Evolutionary conservation across 2,329 filamentous ascomycete genomes (phyloP), one percentile per base, ranked within the genome.

Genomic region (Zymoseptoria tritici): DNA sequence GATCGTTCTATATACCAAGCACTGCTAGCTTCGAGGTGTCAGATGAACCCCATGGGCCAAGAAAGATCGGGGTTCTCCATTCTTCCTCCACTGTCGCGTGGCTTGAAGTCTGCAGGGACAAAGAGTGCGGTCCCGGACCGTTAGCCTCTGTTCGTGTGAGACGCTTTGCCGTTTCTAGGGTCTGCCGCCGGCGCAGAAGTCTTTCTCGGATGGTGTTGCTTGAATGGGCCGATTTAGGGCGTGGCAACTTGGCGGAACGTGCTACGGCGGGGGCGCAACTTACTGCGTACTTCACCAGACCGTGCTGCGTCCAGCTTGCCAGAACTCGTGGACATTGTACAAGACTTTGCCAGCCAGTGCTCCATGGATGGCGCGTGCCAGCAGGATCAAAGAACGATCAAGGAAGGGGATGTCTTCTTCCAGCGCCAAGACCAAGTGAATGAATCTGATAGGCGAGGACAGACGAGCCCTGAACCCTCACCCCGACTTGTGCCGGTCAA

Each of bases 311-410:
- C 16, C 36, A 1, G 8, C 3, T 13, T 42, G 36, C 36, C 36
- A 42, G 13, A 46, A 4, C 13, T n/a, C 36, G 16, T 29, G 7
- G 26, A 29, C 7, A 9, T 29, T 1, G 26, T 29, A 29, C 26
- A 29, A 29, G 26, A 29, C 26, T 9, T 29, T 9, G 5, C 26
- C 26, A 29, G 26, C 26, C 26, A 29, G 26, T 29, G 7, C 26
- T 29, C 26, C 26, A 29, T 29, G 26, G 26, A 29, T 29, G 26
- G 3, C 26, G 26, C 26, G 26, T 29, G 26, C 26, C 20, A 84
- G 24, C 20, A 50, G 20, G 46, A 1, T 50, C 7, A 50, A 21
- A 50, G 16, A 21, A n/a, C 46, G 46, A 50, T n/a, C 46, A 9
- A 16, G 46, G 46, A 50, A 50, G 20, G 46, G 36, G 9, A 16